These are phyloP conservation scores for Cutaneotrichosporon sp. DNA, from an alignment of 1,284 basidiomycete species.

Conservation along the genomic window DNA sequence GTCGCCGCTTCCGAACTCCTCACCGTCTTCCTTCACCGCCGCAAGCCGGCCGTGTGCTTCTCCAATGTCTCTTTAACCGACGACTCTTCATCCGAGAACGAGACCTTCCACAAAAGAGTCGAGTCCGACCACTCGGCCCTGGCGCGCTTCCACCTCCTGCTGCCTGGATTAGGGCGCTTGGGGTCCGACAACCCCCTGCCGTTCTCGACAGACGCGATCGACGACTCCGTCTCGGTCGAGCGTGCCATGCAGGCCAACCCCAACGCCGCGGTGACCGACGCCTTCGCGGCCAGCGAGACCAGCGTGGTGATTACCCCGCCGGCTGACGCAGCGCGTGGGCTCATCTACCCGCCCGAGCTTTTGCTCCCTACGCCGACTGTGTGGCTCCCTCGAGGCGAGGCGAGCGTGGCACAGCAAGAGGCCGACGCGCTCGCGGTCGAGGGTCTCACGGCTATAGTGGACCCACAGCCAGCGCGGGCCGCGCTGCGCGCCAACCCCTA, in stretches of 20 bases:
- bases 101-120: not conserved
- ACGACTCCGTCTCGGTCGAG: conserved; percentile 74
- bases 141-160: conserved; percentile 17
- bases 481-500: no score
- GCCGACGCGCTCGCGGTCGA: conserved; percentile 33
- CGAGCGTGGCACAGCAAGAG: conserved; percentile 60
- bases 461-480: conserved; percentile 22
- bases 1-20: conserved; percentile 30
- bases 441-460: conserved; percentile 34
- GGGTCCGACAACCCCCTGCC: conserved; percentile 14
- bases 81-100: not conserved
- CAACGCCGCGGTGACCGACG: conserved; percentile 6
- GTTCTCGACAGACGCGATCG: conserved; percentile 50
- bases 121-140: conserved; percentile 18
- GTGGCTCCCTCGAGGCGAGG: conserved; percentile 73
- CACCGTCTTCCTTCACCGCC: conserved; percentile 21
- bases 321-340: conserved; percentile 53
- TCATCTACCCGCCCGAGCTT: conserved; percentile 77
- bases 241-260: conserved; percentile 52
- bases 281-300: conserved; percentile 4
- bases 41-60: conserved; percentile 5
- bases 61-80: not conserved
- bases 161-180: conserved; percentile 15
- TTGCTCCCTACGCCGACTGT: conserved; percentile 72
- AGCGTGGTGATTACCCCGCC: not conserved